Conservation (phyloP, 2,329 filamentous ascomycete genomes). For the Diaporthe eres region DNA sequence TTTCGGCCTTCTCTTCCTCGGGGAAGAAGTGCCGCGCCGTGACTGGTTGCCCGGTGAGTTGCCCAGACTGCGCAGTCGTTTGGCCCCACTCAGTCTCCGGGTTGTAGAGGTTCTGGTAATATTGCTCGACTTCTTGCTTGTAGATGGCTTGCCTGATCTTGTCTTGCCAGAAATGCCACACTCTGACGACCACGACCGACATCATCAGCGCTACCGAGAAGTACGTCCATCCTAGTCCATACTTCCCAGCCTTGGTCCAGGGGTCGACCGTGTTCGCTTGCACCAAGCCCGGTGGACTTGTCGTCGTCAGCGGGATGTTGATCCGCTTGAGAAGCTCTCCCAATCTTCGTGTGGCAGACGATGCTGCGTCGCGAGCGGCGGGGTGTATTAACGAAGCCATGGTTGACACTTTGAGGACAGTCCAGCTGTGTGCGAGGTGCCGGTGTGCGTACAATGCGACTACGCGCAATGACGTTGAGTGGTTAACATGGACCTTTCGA, state of each 20-base stretch:
- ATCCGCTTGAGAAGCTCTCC: slow-evolving; percentile 67
- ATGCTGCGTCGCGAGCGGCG: slow-evolving; percentile 50
- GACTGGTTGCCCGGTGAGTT: slow-evolving; percentile 48
- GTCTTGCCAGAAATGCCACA: slow-evolving; percentile 94
- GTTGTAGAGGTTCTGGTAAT: slow-evolving; percentile 69
- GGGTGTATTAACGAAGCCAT: slow-evolving; percentile 58
- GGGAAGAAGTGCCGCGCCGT: slow-evolving; percentile 82
- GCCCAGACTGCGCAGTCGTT: slow-evolving; percentile 62
- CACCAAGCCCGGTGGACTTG: slow-evolving; percentile 72
- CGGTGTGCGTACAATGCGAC: slow-evolving; percentile 30
- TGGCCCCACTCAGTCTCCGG: slow-evolving; percentile 63
- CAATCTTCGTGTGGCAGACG: slow-evolving; percentile 52
- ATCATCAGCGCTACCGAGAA: slow-evolving; percentile 82
- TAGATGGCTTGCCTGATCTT: slow-evolving; percentile 91
- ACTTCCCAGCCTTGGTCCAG: slow-evolving; percentile 86
- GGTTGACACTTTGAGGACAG: slow-evolving; percentile 40
- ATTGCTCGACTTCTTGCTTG: slow-evolving; percentile 82
- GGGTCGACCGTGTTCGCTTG: slow-evolving; percentile 80
- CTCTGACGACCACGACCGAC: slow-evolving; percentile 76
- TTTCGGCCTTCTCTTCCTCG: slow-evolving; percentile 69
- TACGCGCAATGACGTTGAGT: slow-evolving; percentile 36
- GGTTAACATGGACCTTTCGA: slow-evolving; percentile 30
- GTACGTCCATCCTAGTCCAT: slow-evolving; percentile 89
- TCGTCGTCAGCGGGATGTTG: slow-evolving; percentile 70
- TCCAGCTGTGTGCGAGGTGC: slow-evolving; percentile 36